phyloP scores from a whole-genome alignment of 805 yeast species.

The Torulaspora franciscae region DNA sequence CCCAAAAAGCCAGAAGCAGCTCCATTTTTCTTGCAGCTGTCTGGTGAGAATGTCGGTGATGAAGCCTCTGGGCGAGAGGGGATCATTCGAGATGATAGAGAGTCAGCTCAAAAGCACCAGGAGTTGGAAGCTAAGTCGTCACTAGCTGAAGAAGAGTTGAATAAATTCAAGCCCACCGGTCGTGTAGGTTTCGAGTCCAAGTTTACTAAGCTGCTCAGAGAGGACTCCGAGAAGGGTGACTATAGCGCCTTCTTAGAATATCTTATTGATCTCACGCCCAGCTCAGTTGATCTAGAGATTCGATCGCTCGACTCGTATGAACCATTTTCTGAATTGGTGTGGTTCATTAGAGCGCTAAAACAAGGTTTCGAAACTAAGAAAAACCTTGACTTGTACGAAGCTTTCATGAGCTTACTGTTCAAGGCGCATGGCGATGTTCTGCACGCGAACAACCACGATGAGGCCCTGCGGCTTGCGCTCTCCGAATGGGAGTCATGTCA shows the following conservation, averaged over 20 bases:
- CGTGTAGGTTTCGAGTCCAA: constrained; percentile 60
- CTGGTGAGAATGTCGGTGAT: constrained; percentile 67
- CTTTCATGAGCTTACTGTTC: constrained; percentile 69
- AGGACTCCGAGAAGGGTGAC: constrained; percentile 40
- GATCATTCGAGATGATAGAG: constrained; percentile 24
- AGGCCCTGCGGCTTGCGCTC: constrained; percentile 43
- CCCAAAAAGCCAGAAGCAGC: constrained; percentile 78
- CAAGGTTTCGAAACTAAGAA: constrained; percentile 50
- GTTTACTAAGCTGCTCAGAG: constrained; percentile 62
- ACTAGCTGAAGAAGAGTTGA: constrained; percentile 30
- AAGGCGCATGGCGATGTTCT: constrained; percentile 81
- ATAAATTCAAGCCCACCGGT: constrained; percentile 27
- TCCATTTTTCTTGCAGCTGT: constrained; percentile 71
- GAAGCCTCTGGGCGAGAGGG: constrained; percentile 48
- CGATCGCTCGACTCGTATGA: constrained; percentile 65
- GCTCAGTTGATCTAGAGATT: constrained; percentile 79
- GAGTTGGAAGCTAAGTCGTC: constrained; percentile 17
- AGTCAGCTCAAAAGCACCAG: constrained; percentile 13
- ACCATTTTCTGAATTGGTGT: constrained; percentile 61
- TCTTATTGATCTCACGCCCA: constrained; percentile 62
- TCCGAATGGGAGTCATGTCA: constrained; percentile 46
- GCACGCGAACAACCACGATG: constrained; percentile 37
- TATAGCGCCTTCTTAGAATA: constrained; percentile 49
- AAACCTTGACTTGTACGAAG: constrained; percentile 76
- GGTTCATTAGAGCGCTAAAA: constrained; percentile 63